Evolutionary conservation across 139 green algal genomes (phyloP), one percentile per base, ranked within the genome.

Genomic region (Medakamo hakoo): DNA sequence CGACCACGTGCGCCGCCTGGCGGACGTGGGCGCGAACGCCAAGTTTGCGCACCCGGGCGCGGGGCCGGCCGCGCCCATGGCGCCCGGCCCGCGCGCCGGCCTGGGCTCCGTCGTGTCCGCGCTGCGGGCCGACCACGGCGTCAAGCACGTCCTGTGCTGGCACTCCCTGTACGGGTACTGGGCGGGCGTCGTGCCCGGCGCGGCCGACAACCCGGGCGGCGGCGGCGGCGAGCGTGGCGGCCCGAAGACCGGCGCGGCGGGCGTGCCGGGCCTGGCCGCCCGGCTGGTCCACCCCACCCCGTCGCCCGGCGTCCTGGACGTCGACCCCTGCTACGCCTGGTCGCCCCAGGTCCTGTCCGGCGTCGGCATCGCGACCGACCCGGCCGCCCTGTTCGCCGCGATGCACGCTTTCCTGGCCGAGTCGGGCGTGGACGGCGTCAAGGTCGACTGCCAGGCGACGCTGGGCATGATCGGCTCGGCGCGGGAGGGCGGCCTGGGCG

Each of bases 111-210:
- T 94, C 24, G 81, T 94, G 25, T 30, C 57, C 0, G 49, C 79
- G 63, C 60, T 91, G 2, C 76, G 72, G 40, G 19, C 25, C n/a
- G n/a, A 58, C 18, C 78, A 78, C 48, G 78, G 71, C 26, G 60
- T 93, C 56, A 24, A 68, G 4, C 84, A 84, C 64, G 72, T 95
- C 24, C 93, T 91, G 75, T 86, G 82, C 71, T 95, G 88, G 88
- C 88, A 95, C 62, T 86, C 84, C 24, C 72, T 95, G 65, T 74
- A 78, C 0, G 88, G 84, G 2, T 95, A 62, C 49, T 65, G 72
- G 72, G 69, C 57, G 0, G 69, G 69, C 28, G 14, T 73, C 25
- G 62, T 40, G 29, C 56, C 49, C 25, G 3, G 20, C 4, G 64
- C 68, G 2, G 18, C 59, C 3, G 55, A 60, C 20, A n/a, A 68